Evolutionary conservation across 495 filamentous ascomycete genomes (phyloP).

Genomic region (Achaetomiella virescens): DNA sequence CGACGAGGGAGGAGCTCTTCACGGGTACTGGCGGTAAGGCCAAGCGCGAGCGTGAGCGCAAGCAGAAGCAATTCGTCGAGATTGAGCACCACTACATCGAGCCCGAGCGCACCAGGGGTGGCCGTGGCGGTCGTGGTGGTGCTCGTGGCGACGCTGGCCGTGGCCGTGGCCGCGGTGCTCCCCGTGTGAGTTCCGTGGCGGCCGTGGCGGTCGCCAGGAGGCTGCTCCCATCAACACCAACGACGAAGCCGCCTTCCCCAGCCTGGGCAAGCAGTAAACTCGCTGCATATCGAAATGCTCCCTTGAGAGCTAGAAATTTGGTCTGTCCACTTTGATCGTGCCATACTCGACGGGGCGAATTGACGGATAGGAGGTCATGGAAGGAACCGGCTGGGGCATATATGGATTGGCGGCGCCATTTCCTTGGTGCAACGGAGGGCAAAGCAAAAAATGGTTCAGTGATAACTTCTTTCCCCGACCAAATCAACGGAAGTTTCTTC

Average conservation of each 20-base stretch:
- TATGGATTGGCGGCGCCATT: not conserved
- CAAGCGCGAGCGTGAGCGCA: conserved; percentile 83
- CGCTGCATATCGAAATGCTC: not conserved
- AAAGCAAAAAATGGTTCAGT: conserved; percentile 5
- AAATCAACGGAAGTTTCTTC: conserved; percentile 8
- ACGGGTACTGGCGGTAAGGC: conserved; percentile 68
- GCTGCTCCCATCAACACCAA: conserved; percentile 50
- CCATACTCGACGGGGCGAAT: not conserved
- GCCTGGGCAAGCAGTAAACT: conserved; percentile 47
- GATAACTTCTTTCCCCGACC: not conserved
- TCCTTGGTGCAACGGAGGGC: not conserved
- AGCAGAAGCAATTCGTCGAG: conserved; percentile 82
- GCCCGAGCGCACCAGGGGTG: conserved; percentile 49
- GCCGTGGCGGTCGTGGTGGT: conserved; percentile 49
- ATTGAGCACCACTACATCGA: conserved; percentile 79
- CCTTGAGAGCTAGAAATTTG: not conserved
- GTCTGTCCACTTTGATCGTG: not conserved
- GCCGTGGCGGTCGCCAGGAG: conserved; percentile 31
- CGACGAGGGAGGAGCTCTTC: conserved; percentile 71
- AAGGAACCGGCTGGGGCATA: not conserved
- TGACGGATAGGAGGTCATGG: not conserved
- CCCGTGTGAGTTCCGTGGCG: conserved; percentile 24
- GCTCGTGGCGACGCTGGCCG: conserved; percentile 46
- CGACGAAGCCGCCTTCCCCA: conserved; percentile 68
- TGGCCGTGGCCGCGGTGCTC: conserved; percentile 38